Evolutionary conservation across 2,329 filamentous ascomycete species (phyloP).

Genomic region (Cladosporium sp.): DNA sequence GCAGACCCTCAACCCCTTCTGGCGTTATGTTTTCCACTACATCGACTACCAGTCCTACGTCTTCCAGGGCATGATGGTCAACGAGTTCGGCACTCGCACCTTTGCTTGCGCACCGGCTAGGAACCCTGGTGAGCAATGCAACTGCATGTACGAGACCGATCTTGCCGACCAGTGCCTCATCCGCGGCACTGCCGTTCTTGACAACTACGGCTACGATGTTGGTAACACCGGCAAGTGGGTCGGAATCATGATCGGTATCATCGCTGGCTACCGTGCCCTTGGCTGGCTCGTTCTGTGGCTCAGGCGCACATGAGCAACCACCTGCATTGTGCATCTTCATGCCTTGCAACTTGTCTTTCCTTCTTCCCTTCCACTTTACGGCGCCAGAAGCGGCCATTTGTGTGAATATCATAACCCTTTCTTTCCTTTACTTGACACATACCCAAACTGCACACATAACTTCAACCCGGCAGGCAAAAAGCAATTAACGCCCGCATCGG

Average conservation of each 20-base stretch:
- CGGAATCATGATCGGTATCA: conserved; percentile 76
- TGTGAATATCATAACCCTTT: conserved; percentile 18
- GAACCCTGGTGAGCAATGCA: conserved; percentile 57
- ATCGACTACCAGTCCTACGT: conserved; percentile 87
- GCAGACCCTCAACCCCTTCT: conserved; percentile 75
- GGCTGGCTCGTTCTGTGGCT: conserved; percentile 54
- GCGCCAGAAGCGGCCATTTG: not conserved
- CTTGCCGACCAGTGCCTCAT: conserved; percentile 65
- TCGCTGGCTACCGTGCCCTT: conserved; percentile 70
- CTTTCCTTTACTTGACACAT: conserved; percentile 1
- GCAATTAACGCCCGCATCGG: conserved; percentile 6
- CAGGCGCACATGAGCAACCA: conserved; percentile 18
- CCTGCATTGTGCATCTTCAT: not conserved
- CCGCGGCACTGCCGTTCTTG: conserved; percentile 68
- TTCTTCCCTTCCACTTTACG: conserved; percentile 1
- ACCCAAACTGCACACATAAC: conserved; percentile 6
- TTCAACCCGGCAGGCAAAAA: not conserved
- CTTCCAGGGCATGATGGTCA: conserved; percentile 92
- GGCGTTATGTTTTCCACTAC: conserved; percentile 84
- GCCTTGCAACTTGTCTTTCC: not conserved
- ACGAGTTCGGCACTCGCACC: conserved; percentile 69
- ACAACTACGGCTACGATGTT: conserved; percentile 68
- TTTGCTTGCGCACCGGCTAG: conserved; percentile 60
- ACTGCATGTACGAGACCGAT: conserved; percentile 68
- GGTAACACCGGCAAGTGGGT: conserved; percentile 68